A percentile compares a stretch with the other conserved stretches of the same genome.
These are phyloP conservation scores for Trifolium subterraneum DNA, from an alignment of 306 rosid species.

Conservation along the genomic window DNA sequence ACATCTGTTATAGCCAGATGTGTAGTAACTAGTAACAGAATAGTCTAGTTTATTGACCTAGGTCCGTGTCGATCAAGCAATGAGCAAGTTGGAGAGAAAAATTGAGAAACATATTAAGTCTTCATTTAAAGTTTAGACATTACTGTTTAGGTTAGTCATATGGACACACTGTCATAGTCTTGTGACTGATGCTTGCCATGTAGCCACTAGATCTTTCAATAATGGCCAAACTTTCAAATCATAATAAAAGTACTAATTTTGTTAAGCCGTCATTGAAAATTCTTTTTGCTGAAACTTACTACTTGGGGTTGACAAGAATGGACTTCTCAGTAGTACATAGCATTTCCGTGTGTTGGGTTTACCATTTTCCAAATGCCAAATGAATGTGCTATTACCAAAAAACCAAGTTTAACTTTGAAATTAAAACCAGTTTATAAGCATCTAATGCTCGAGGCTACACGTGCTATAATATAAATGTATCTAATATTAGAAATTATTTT, in stretches of 20 bases:
- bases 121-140: conserved; percentile 2
- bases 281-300: conserved; percentile 18
- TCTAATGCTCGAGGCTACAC: conserved; percentile 40
- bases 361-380: conserved; percentile 12
- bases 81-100: conserved; percentile 29
- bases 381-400: conserved; percentile 2
- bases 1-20: conserved; percentile 16
- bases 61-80: conserved; percentile 17
- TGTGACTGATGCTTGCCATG: conserved; percentile 27
- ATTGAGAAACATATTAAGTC: conserved; percentile 21
- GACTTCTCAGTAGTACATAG: conserved; percentile 20
- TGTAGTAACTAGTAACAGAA: conserved; percentile 10
- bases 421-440: conserved; percentile 27
- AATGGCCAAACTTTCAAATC: conserved; percentile 35
- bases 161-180: conserved; percentile 1
- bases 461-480: conserved; percentile 16
- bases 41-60: conserved; percentile 38
- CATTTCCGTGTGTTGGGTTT: conserved; percentile 19
- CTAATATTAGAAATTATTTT: conserved; percentile 17
- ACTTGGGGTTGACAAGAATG: background rate
- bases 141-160: conserved; percentile 36
- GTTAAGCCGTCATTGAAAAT: background rate
- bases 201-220: conserved; percentile 24
- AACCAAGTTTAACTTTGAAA: conserved; percentile 1
- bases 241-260: conserved; percentile 11